phyloP scores from a whole-genome alignment of 2,329 filamentous ascomycete species.

The Botrytis tulipae region DNA sequence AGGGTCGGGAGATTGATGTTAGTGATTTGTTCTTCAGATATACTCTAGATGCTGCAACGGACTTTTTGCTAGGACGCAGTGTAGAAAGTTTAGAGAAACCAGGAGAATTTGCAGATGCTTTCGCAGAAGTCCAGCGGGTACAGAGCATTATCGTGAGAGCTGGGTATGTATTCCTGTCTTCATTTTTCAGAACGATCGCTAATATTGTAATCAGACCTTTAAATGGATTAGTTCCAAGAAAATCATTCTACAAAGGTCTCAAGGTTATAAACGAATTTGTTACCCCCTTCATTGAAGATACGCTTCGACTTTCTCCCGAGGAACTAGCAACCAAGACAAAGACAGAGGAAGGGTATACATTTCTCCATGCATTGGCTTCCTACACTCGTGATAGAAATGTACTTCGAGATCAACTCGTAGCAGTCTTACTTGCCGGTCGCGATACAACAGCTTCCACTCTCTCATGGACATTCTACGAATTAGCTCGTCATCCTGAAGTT shows the following conservation, averaged over 20 bases:
- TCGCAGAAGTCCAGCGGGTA: conserved; percentile 73
- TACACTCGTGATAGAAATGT: conserved; percentile 72
- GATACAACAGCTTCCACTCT: conserved; percentile 85
- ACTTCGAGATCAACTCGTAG: conserved; percentile 80
- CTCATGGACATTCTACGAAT: conserved; percentile 79
- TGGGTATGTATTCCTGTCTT: conserved; percentile 46
- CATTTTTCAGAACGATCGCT: background rate
- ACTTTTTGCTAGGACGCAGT: conserved; percentile 79
- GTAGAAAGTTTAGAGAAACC: conserved; percentile 58
- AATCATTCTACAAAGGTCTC: conserved; percentile 61
- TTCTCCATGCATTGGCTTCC: conserved; percentile 78
- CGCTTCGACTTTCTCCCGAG: conserved; percentile 64
- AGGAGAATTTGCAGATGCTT: conserved; percentile 74
- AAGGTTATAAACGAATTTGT: conserved; percentile 73
- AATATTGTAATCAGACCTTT: conserved; percentile 50
- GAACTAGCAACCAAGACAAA: conserved; percentile 74
- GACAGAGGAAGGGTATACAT: conserved; percentile 72
- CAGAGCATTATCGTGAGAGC: conserved; percentile 66
- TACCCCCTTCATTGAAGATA: conserved; percentile 71
- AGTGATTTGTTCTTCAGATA: conserved; percentile 79
- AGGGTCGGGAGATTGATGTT: conserved; percentile 65
- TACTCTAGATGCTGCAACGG: conserved; percentile 80
- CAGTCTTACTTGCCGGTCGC: conserved; percentile 77
- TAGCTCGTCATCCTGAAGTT: conserved; percentile 66
- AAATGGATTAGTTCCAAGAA: conserved; percentile 60